Percentiles rank a stretch among this genome's conserved stretches.
These are phyloP conservation scores for Ophiosphaerella herpotricha DNA, from an alignment of 2,329 filamentous ascomycete genomes.

Conservation along the genomic window DNA sequence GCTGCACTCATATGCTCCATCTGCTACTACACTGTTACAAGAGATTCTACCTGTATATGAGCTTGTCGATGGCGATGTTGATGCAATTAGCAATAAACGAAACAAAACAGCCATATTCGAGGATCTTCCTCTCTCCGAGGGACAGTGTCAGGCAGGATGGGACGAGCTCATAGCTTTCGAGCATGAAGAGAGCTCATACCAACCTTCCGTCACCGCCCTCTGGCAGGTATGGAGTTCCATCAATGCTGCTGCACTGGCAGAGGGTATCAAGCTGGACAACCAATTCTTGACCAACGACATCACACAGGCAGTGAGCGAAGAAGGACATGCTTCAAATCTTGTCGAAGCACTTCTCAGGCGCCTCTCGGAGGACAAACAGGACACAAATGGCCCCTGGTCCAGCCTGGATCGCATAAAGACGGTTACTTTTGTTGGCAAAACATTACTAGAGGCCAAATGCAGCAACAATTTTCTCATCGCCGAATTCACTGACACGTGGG, in stretches of 20 bases:
- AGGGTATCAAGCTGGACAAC: constrained; percentile 47
- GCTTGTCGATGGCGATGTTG: constrained; percentile 30
- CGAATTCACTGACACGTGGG: constrained; percentile 45
- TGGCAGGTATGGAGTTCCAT: constrained; percentile 56
- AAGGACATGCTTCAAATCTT: constrained; percentile 46
- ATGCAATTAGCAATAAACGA: constrained; percentile 32
- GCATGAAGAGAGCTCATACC: constrained; percentile 45
- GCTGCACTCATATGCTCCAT: constrained; percentile 40
- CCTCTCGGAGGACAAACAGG: constrained; percentile 35
- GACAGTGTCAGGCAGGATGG: constrained; percentile 58
- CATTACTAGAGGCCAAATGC: constrained; percentile 34
- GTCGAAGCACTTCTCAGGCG: constrained; percentile 44
- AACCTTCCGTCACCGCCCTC: constrained; percentile 55
- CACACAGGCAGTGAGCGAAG: constrained; percentile 37
- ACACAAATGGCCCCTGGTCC: constrained; percentile 36
- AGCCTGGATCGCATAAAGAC: constrained; percentile 40
- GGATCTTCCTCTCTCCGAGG: constrained; percentile 58
- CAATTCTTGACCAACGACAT: constrained; percentile 45
- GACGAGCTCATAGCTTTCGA: constrained; percentile 59
- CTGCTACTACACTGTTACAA: constrained; percentile 44
- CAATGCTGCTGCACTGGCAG: constrained; percentile 47
- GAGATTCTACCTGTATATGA: constrained; percentile 48
- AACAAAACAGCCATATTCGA: constrained; percentile 50
- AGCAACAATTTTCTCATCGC: constrained; percentile 34
- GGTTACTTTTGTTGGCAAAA: constrained; percentile 38